Evolutionary conservation across 2,329 filamentous ascomycete genomes (phyloP).

Genomic region (Talaromyces funiculosus): DNA sequence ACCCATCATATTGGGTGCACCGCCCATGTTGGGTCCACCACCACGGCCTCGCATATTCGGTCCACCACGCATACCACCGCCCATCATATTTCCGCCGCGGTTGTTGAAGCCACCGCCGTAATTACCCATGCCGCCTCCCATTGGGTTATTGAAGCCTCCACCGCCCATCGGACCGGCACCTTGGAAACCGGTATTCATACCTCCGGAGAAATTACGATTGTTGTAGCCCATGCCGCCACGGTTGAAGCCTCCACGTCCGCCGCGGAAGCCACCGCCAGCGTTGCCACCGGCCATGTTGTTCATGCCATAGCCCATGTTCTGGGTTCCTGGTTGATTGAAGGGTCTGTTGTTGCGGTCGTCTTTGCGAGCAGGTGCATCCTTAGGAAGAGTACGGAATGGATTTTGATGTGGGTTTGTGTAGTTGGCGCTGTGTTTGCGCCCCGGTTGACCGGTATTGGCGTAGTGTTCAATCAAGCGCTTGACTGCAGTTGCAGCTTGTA

Average conservation of each 20-base stretch:
- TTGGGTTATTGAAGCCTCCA: constrained; percentile 48
- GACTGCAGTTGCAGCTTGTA: constrained; percentile 76
- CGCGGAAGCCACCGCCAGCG: constrained; percentile 48
- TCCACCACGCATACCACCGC: constrained; percentile 48
- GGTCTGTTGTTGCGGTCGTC: constrained; percentile 50
- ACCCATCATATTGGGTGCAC: constrained; percentile 47
- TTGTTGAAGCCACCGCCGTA: constrained; percentile 43
- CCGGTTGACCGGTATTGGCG: constrained; percentile 49
- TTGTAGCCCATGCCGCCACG: constrained; percentile 45
- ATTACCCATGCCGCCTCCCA: constrained; percentile 48
- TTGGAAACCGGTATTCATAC: constrained; percentile 34
- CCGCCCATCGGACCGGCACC: constrained; percentile 43
- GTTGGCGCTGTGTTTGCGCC: constrained; percentile 63
- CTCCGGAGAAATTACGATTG: constrained; percentile 46
- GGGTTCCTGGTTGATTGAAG: constrained; percentile 36
- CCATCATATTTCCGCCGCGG: constrained; percentile 52
- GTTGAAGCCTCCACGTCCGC: constrained; percentile 47
- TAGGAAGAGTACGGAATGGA: constrained; percentile 84
- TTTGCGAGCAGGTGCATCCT: constrained; percentile 73
- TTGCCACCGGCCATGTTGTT: constrained; percentile 25
- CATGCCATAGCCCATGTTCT: constrained; percentile 39
- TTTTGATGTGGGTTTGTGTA: constrained; percentile 75
- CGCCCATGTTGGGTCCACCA: constrained; percentile 40
- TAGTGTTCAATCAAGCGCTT: constrained; percentile 74
- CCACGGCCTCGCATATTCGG: constrained; percentile 55